These are phyloP conservation scores for Botrytis paeoniae DNA, from an alignment of 2,329 filamentous ascomycete genomes.

Conservation along the genomic window DNA sequence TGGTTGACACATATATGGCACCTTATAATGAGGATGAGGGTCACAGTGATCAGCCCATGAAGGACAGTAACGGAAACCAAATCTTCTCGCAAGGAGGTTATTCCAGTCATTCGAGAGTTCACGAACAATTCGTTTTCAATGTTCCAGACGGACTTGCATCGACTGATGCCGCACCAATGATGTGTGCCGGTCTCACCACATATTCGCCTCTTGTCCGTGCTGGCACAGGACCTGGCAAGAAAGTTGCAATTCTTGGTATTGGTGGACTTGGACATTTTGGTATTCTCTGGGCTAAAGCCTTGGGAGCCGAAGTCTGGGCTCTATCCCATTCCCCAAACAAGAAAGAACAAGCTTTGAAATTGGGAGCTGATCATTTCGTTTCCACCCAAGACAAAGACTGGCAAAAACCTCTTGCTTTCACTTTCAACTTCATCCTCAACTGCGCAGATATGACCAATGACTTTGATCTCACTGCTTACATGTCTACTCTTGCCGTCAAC, in stretches of 20 bases:
- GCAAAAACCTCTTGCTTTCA: constrained; percentile 52
- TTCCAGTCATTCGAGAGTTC: constrained; percentile 50
- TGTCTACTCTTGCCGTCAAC: constrained; percentile 56
- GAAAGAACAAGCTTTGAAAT: constrained; percentile 55
- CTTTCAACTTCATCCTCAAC: constrained; percentile 58
- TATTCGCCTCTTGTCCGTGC: constrained; percentile 67
- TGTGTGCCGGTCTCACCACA: constrained; percentile 75
- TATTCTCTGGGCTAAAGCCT: constrained; percentile 66
- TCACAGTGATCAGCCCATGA: constrained; percentile 18
- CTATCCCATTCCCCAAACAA: constrained; percentile 61
- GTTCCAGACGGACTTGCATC: constrained; percentile 52
- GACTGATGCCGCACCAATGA: constrained; percentile 60
- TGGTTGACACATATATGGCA: constrained; percentile 31
- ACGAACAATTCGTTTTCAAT: constrained; percentile 58
- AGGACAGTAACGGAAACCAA: constrained; percentile 16
- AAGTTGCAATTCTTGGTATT: constrained; percentile 65
- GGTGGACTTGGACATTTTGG: constrained; percentile 71
- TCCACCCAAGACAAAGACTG: constrained; percentile 59
- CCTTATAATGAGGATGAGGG: constrained; percentile 25
- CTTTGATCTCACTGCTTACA: constrained; percentile 50
- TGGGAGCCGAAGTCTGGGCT: constrained; percentile 64
- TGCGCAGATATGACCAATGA: constrained; percentile 55
- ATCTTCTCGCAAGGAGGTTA: constrained; percentile 50
- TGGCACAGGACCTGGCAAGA: constrained; percentile 66
- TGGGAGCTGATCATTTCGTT: constrained; percentile 59